Base-by-base conservation (phyloP, 73 alveolate species). In the Tetrahymena elliotti region DNA sequence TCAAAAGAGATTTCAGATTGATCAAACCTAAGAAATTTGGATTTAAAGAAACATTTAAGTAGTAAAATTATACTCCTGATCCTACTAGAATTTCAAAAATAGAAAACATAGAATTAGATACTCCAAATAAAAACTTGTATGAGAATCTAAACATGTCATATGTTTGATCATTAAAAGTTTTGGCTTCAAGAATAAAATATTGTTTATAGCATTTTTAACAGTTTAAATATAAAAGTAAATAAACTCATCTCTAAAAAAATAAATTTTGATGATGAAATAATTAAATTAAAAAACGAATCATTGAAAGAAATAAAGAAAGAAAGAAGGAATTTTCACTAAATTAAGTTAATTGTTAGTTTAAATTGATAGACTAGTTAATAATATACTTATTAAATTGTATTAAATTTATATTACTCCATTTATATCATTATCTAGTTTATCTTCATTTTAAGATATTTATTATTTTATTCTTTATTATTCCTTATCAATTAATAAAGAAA, bases 11-110 rank as follows among this genome's bases (percentile, higher is more conserved):
- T 52, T 94, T 84, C 39, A 84, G 96, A 94, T 94, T 94, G 38
- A 94, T 94, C 3, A 94, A 94, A 84, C 96, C 96, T 40, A 94
- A 94, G 34, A 94, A 92, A 88, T 94, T 94, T 88, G 96, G 96
- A 34, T 94, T 94, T 53, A 84, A 34, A 35, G 88, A 68, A 31
- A 68, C 88, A 18, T 68, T 6, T 68, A 68, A 31, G n/a, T 10
- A 68, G 22, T 31, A 68, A 68, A 27, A n/a, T 68, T 68, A 68
- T 24, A 68, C 88, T 68, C 88, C 88, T 24, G 36, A 68, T n/a
- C 88, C 88, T 47, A 2, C 82, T 22, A 68, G 88, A 24, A 31
- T 27, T 4, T 68, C 88, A 18, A 27, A 68, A 31, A 68, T 68
- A 68, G 34, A 68, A 68, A 31, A 27, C 34, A 68, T 68, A 2